Base-by-base conservation (phyloP, 106 monocot genomes). In the Dendrobium chrysotoxum region DNA sequence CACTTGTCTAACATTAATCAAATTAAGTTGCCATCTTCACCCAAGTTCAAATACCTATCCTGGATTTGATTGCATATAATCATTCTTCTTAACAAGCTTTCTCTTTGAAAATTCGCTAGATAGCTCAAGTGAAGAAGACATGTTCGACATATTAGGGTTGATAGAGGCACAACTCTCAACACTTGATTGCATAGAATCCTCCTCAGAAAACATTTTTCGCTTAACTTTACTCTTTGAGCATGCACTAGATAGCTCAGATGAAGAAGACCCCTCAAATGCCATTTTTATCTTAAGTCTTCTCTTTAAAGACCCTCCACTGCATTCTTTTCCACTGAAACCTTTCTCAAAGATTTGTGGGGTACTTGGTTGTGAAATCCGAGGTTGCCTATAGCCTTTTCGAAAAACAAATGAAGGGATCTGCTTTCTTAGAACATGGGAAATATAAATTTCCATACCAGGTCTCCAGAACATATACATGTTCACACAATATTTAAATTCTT, bases 401-500 rank as follows among this genome's bases (percentile, higher is more conserved):
- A 94, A 91, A 3, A 97, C 91, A 86, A 85, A 97, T 16, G 86
- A 79, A 28, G 97, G 97, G 82, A 97, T 92, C 75, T 92, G 88
- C 87, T 85, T 94, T 75, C 89, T 85, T 8, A 85, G 90, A 65
- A 92, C 95, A 88, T 95, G 95, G 66, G 88, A 89, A 58, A 95
- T 88, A 72, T 72, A 83, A 8, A 95, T 86, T 65, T 92, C 90
- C 95, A 95, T 91, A 16, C 95, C 90, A 1, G 86, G 90, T 77
- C 88, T 95, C 92, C 92, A 90, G 77, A 83, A 92, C 78, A 82
- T 85, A 81, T 89, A 95, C 84, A 86, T 84, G 83, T 86, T 88
- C 12, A 95, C 89, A 13, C 86, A 81, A 75, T 92, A 85, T 67
- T 86, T 87, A 64, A 95, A 95, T 71, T 91, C 90, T 68, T 95